Percentiles rank a stretch among this genome's conserved stretches.
Conservation (phyloP, 495 filamentous ascomycete species). For the Aspergillus taichungensis region DNA sequence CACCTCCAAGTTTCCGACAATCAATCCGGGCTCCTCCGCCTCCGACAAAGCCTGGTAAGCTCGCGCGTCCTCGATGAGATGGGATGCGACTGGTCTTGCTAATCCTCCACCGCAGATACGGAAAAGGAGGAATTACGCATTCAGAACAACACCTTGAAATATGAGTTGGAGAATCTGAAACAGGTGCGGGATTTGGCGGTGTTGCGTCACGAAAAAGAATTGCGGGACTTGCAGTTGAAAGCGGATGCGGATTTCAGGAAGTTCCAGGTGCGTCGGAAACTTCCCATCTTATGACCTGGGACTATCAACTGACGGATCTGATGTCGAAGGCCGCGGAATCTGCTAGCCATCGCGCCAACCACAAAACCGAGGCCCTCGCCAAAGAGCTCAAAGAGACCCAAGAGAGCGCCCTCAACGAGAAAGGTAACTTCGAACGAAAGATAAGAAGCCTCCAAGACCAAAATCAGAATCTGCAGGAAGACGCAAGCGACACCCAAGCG, state of each 20-base stretch:
- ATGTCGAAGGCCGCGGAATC: conserved; percentile 51
- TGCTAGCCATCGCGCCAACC: conserved; percentile 54
- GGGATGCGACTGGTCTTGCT: neutral
- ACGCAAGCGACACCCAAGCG: conserved; percentile 64
- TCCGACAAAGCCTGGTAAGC: conserved; percentile 20
- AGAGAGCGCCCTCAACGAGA: conserved; percentile 57
- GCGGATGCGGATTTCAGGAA: conserved; percentile 77
- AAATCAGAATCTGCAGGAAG: conserved; percentile 61
- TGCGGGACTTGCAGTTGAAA: conserved; percentile 63
- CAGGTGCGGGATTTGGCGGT: conserved; percentile 76
- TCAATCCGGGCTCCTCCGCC: conserved; percentile 23
- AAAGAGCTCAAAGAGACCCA: conserved; percentile 63
- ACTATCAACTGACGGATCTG: conserved; percentile 6
- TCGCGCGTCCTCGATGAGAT: neutral
- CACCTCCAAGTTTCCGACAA: conserved; percentile 19
- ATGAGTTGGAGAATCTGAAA: conserved; percentile 65
- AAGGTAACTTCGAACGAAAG: conserved; percentile 60
- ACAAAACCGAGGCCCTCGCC: conserved; percentile 62
- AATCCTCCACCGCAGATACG: conserved; percentile 20
- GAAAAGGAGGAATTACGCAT: conserved; percentile 60
- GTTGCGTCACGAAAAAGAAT: conserved; percentile 72
- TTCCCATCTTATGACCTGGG: too few species aligned
- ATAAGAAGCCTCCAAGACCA: conserved; percentile 64
- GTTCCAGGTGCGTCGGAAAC: conserved; percentile 50
- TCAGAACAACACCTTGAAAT: conserved; percentile 57